Percentiles rank a stretch among this genome's conserved stretches.
Conservation (phyloP, 2,329 filamentous ascomycete genomes). For the Phoma herbarum region DNA sequence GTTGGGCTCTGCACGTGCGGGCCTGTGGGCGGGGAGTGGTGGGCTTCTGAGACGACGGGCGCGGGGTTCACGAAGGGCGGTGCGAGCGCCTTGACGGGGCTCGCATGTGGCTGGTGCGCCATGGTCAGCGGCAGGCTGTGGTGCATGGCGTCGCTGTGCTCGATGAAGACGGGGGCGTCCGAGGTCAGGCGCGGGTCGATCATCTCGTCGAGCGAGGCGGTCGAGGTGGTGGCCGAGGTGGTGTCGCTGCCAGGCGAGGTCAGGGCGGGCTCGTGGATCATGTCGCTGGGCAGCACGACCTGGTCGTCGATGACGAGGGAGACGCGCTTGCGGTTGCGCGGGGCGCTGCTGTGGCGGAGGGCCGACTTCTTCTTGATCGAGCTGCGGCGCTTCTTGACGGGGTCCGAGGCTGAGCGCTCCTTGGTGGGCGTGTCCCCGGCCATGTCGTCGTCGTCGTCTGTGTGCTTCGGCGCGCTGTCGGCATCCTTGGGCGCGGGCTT, state of each 20-base stretch:
- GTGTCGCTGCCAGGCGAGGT: constrained; percentile 44
- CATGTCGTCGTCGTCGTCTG: constrained; percentile 22
- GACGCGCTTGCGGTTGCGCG: constrained; percentile 44
- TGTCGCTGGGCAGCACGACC: constrained; percentile 50
- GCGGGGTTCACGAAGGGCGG: constrained; percentile 17
- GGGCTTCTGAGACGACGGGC: constrained; percentile 12
- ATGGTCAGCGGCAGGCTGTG: constrained; percentile 42
- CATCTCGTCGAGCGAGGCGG: constrained; percentile 42
- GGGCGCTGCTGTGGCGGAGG: constrained; percentile 38
- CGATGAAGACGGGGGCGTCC: constrained; percentile 25
- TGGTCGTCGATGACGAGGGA: constrained; percentile 51
- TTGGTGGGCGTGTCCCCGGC: constrained; percentile 21
- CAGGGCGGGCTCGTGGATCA: constrained; percentile 38
- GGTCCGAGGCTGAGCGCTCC: constrained; percentile 23
- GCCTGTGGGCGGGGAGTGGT: constrained; percentile 28
- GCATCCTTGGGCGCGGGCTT: constrained; percentile 19
- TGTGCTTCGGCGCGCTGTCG: constrained; percentile 24
- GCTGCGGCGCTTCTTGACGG: constrained; percentile 38
- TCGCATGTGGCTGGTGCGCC: constrained; percentile 28
- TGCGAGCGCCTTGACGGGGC: constrained; percentile 32
- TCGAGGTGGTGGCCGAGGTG: constrained; percentile 42
- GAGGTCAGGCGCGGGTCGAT: constrained; percentile 45
- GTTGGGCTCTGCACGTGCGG: constrained; percentile 18
- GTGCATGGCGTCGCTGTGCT: constrained; percentile 41
- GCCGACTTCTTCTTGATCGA: constrained; percentile 48